Conservation (phyloP, 768 basidiomycete genomes). For the Boletus reticulatus region DNA sequence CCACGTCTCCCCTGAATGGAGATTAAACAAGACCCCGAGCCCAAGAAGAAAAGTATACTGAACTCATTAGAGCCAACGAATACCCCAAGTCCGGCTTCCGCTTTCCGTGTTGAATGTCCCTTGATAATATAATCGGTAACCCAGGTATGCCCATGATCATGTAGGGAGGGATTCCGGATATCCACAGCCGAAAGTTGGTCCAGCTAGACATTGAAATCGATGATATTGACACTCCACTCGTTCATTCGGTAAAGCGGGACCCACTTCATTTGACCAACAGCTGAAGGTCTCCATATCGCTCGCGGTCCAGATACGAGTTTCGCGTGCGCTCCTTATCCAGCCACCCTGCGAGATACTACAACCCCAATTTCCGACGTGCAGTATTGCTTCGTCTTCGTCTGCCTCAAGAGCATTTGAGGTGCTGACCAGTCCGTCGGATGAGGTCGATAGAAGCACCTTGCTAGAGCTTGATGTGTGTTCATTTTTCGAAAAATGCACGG, state of each 20-base stretch:
- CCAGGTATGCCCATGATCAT: slow-evolving; percentile 58
- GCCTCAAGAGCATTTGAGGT: slow-evolving; percentile 67
- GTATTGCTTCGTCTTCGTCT: slow-evolving; percentile 85
- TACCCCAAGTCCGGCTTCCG: slow-evolving; percentile 40
- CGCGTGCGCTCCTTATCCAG: slow-evolving; percentile 45
- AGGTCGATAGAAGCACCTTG: slow-evolving; percentile 69
- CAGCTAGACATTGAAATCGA: slow-evolving; percentile 42
- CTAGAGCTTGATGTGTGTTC: slow-evolving; percentile 32
- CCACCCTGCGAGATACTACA: slow-evolving; percentile 77
- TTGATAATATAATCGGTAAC: slow-evolving; percentile 76
- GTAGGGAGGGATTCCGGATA: slow-evolving; percentile 63
- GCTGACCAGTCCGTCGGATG: slow-evolving; percentile 81
- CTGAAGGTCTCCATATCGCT: slow-evolving; percentile 97
- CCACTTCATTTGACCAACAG: slow-evolving; percentile 74
- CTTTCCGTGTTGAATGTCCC: slow-evolving; percentile 35
- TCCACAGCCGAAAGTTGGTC: slow-evolving; percentile 57
- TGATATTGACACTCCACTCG: neutral
- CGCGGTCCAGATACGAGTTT: slow-evolving; percentile 67
- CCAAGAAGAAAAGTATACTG: slow-evolving; percentile 12
- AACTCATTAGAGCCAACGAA: slow-evolving; percentile 79
- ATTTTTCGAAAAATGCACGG: slow-evolving; percentile 50
- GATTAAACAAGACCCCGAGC: neutral
- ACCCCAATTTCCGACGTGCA: slow-evolving; percentile 84
- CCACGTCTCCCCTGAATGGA: slow-evolving; percentile 51
- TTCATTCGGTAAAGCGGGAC: slow-evolving; percentile 2